These are phyloP conservation scores for Fusarium sublunatum DNA, from an alignment of 2,329 filamentous ascomycete genomes.

Conservation along the genomic window DNA sequence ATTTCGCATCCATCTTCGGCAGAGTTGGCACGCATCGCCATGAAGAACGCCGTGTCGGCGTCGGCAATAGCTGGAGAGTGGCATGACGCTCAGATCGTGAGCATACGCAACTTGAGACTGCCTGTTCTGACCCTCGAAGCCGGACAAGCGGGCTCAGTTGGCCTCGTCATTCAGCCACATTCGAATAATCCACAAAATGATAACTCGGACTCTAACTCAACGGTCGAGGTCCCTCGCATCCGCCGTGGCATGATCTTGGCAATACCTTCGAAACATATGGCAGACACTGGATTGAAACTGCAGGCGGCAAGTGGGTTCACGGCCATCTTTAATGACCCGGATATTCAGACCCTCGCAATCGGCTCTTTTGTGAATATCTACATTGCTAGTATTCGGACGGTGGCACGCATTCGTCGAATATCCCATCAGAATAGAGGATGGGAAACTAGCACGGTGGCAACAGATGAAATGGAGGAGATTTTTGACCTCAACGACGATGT, in stretches of 20 bases:
- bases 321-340: conserved; percentile 74
- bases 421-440: conserved; percentile 44
- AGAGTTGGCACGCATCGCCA: conserved; percentile 64
- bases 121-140: conserved; percentile 80
- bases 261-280: conserved; percentile 68
- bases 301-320: conserved; percentile 75
- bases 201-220: conserved; percentile 1
- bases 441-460: conserved; percentile 44
- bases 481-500: conserved; percentile 67
- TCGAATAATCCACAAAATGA: conserved; percentile 15
- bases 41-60: conserved; percentile 63
- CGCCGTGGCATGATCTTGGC: conserved; percentile 88
- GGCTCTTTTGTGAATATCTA: conserved; percentile 84
- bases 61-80: conserved; percentile 73
- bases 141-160: conserved; percentile 91
- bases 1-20: conserved; percentile 65
- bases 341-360: conserved; percentile 70
- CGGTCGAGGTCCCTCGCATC: conserved; percentile 56
- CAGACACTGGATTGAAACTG: conserved; percentile 66
- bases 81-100: conserved; percentile 83
- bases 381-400: conserved; percentile 84
- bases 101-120: conserved; percentile 86
- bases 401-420: conserved; percentile 77
- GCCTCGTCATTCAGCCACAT: conserved; percentile 70
- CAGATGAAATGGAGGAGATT: conserved; percentile 63